Percentiles rank a stretch among this genome's conserved stretches.
These are phyloP conservation scores for Exophiala phaeomuriformis DNA, from an alignment of 2,329 filamentous ascomycete species.

Conservation along the genomic window DNA sequence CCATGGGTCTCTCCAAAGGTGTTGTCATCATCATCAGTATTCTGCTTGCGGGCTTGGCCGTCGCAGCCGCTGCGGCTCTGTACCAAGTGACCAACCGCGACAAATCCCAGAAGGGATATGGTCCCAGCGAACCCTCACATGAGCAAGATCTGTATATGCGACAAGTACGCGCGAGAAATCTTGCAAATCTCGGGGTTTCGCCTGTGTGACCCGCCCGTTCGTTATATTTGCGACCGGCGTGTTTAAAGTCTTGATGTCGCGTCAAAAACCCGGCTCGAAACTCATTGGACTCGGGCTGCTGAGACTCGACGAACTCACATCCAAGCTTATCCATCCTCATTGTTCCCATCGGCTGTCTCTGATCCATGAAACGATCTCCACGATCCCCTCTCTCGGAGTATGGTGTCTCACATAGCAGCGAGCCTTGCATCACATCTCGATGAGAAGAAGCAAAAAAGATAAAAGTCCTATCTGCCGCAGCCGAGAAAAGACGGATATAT, in stretches of 20 bases:
- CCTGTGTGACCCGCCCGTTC: background rate
- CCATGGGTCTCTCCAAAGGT: conserved; percentile 12
- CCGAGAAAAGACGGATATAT: too few relatives aligned
- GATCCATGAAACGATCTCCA: too few relatives aligned
- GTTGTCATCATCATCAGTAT: conserved; percentile 13
- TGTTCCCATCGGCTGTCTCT: too few relatives aligned
- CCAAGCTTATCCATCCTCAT: too few relatives aligned
- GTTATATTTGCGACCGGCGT: background rate
- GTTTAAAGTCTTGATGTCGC: background rate
- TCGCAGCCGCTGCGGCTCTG: conserved; percentile 12
- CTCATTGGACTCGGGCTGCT: too few relatives aligned
- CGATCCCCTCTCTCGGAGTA: too few relatives aligned
- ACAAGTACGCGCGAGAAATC: conserved; percentile 10
- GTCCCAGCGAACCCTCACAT: background rate
- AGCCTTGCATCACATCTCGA: too few relatives aligned
- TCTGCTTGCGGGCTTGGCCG: conserved; percentile 10
- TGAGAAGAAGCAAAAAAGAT: too few relatives aligned
- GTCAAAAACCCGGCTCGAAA: too few relatives aligned
- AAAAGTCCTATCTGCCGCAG: too few relatives aligned
- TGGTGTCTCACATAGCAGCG: too few relatives aligned
- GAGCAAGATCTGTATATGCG: conserved; percentile 16
- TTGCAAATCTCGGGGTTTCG: background rate
- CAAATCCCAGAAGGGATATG: background rate
- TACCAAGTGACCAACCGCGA: conserved; percentile 8
- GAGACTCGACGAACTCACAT: too few relatives aligned